Base-by-base conservation (phyloP, 108 stramenopile species). In the Nitzschia sp. region DNA sequence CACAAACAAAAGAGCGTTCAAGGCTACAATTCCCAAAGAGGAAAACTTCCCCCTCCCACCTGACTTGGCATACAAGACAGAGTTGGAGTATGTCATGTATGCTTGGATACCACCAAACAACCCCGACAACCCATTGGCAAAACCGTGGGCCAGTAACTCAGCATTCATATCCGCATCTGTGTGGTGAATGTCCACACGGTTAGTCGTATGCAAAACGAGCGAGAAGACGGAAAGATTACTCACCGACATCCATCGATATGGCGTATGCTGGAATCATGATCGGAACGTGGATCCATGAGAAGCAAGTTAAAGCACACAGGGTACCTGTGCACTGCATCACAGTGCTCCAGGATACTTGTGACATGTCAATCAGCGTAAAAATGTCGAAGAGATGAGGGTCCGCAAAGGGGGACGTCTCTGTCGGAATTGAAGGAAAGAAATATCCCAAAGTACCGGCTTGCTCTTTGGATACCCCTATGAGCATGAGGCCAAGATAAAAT, bases 181-280 rank as follows among this genome's bases (percentile, higher is more conserved):
- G 8, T 25, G 42, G 11, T 2, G 3, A 53, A 24, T 40, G 54
- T 3, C 25, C 68, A 29, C 2, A 25, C 8, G 58, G 14, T 59
- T 22, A 58, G 26, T 41, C 22, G 19, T 5, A 12, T 19, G 12
- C 8, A 17, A 12, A 53, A 54, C 19, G 8, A 54, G 53, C 3
- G 53, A 12, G 12, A 54, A 7, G 2, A 7, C 53, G 24, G 22
- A 54, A 21, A 3, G 12, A 5, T 54, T 12, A 54, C 57, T 0
- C 51, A 61, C 69, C 69, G 22, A 76, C 78, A 58, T 85, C 66
- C 24, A 82, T 76, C 3, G 86, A 89, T 14, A 88, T 76, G 21
- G 86, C 84, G 67, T 91, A 86, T n/a, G 87, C 80, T 39, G 93
- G 93, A 40, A 94, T 88, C 55, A 91, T 94, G 54, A 94, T 91